Evolutionary conservation across 2,329 filamentous ascomycete genomes (phyloP).

Genomic region (Scedosporium boydii): DNA sequence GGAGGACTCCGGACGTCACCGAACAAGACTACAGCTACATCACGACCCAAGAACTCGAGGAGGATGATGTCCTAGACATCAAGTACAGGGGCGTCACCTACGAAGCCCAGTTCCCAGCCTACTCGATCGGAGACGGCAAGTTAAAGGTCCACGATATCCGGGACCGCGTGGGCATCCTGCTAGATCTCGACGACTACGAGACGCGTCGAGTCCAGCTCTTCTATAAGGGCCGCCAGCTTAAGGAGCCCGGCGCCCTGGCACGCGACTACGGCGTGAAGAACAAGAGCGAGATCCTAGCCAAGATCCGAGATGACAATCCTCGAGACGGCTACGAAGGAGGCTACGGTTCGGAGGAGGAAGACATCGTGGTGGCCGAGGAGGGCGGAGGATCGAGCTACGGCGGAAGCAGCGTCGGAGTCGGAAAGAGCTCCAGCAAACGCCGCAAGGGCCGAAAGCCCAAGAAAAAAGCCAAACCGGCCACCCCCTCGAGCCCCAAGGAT

Average conservation of each 20-base stretch:
- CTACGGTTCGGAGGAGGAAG: constrained; percentile 32
- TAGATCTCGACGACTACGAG: constrained; percentile 48
- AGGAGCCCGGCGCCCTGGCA: constrained; percentile 49
- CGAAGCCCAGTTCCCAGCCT: constrained; percentile 63
- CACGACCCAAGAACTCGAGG: constrained; percentile 62
- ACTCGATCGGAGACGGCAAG: constrained; percentile 65
- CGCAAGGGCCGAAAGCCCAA: constrained; percentile 31
- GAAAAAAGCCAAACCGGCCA: constrained; percentile 23
- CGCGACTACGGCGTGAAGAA: constrained; percentile 54
- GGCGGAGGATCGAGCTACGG: constrained; percentile 13
- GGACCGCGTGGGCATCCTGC: constrained; percentile 56
- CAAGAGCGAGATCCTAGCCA: constrained; percentile 46
- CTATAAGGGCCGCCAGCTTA: constrained; percentile 64
- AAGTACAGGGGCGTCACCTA: constrained; percentile 59
- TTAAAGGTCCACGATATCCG: constrained; percentile 57
- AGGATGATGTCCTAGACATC: constrained; percentile 63
- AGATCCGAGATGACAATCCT: constrained; percentile 27
- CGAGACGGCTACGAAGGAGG: constrained; percentile 12
- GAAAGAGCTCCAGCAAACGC: constrained; percentile 17
- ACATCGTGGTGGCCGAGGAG: constrained; percentile 37
- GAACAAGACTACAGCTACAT: constrained; percentile 77
- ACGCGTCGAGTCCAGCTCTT: constrained; percentile 52
- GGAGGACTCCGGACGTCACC: constrained; percentile 51
- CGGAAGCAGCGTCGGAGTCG: constrained; percentile 22
- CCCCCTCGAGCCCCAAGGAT: constrained; percentile 17